A percentile compares a stretch with the other conserved stretches of the same genome.
These are phyloP conservation scores for Penicillium malachiteum DNA, from an alignment of 495 filamentous ascomycete genomes.

Conservation along the genomic window DNA sequence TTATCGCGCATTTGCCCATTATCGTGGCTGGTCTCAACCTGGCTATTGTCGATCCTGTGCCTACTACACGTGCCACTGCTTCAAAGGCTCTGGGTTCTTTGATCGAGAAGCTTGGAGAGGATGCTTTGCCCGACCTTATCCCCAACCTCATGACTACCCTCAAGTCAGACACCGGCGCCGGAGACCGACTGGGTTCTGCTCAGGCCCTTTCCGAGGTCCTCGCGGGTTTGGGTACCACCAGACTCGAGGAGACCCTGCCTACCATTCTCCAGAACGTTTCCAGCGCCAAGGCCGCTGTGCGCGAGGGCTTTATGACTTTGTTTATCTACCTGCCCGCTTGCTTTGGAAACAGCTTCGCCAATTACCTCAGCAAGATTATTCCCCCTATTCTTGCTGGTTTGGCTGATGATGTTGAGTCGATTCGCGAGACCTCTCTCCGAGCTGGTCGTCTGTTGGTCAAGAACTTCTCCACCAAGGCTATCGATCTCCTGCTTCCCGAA, in stretches of 20 bases:
- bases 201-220: slow-evolving; percentile 97
- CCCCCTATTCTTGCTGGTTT: slow-evolving; percentile 92
- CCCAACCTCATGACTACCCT: slow-evolving; percentile 95
- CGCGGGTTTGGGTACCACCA: slow-evolving; percentile 85
- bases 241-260: slow-evolving; percentile 92
- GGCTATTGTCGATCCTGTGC: slow-evolving; percentile 92
- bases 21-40: slow-evolving; percentile 85
- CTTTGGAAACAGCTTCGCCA: slow-evolving; percentile 97
- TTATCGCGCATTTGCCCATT: slow-evolving; percentile 86
- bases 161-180: slow-evolving; percentile 94
- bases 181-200: slow-evolving; percentile 91
- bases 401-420: slow-evolving; percentile 92
- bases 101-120: slow-evolving; percentile 95
- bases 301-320: slow-evolving; percentile 98
- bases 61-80: slow-evolving; percentile 92
- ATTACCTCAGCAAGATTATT: slow-evolving; percentile 93
- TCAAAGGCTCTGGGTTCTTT: slow-evolving; percentile 94
- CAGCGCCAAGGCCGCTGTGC: slow-evolving; percentile 83
- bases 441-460: slow-evolving; percentile 94
- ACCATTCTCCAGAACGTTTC: slow-evolving; percentile 95
- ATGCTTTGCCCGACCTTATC: slow-evolving; percentile 94
- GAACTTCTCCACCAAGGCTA: slow-evolving; percentile 93
- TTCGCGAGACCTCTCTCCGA: slow-evolving; percentile 88
- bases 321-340: slow-evolving; percentile 99
- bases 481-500: slow-evolving; percentile 90